Conservation (phyloP, 2,329 filamentous ascomycete genomes). For the Arthroderma sp. region DNA sequence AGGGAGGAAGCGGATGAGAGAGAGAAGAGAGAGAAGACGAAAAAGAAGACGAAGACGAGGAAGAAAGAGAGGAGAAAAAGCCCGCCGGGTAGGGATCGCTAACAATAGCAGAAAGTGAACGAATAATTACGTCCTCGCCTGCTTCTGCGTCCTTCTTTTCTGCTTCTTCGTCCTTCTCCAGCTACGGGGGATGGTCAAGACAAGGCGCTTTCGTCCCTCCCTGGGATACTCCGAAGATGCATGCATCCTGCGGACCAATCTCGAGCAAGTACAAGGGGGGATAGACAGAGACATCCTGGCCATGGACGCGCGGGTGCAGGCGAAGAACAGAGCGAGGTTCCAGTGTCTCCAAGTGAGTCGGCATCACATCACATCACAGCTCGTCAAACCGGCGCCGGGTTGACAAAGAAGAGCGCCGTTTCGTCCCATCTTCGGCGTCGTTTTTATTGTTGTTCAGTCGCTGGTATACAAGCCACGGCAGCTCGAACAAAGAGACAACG, state of each 20-base stretch:
- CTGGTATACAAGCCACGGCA: slow-evolving; percentile 4
- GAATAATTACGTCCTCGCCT: neutral
- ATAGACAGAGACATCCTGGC: neutral
- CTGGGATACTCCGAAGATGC: slow-evolving; percentile 1
- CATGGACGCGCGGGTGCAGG: slow-evolving; percentile 1
- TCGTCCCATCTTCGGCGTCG: neutral
- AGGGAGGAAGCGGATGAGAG: too few relatives aligned
- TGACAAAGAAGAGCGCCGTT: slow-evolving; percentile 3
- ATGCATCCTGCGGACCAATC: neutral
- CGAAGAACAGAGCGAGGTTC: neutral
- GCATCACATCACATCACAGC: neutral
- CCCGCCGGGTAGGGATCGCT: slow-evolving; percentile 1
- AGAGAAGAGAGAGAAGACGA: neutral
- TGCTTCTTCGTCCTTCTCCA: neutral
- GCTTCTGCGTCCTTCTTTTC: neutral
- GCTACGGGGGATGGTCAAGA: neutral
- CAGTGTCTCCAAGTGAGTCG: neutral
- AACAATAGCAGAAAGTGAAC: neutral
- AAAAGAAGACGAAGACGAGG: neutral
- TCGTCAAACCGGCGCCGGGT: neutral
- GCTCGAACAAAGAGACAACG: slow-evolving; percentile 3
- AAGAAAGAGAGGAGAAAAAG: neutral
- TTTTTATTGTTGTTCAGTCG: slow-evolving; percentile 1
- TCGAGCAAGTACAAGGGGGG: neutral
- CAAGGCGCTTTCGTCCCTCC: slow-evolving; percentile 2